Evolutionary conservation across 73 alveolate species (phyloP), one percentile per base, ranked within the genome.

Genomic region (Stentor roeselii): DNA sequence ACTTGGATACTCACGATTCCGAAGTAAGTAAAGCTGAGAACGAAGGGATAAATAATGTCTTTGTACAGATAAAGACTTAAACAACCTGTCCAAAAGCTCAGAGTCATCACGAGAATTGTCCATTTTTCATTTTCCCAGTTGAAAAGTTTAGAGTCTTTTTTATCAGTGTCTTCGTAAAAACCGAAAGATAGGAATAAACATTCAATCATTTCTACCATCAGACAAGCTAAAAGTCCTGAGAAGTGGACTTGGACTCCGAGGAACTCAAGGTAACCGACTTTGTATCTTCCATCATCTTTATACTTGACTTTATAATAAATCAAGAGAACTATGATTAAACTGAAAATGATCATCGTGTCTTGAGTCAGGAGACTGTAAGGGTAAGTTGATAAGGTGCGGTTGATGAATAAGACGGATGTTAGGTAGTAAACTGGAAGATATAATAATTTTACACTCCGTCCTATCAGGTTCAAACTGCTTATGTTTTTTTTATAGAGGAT

Each of bases 271-370:
- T 21, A 30, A n/a, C 41, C 37, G 2, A 67, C 80, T 34, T 21
- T 32, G 34, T 67, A 67, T 34, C 80, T 67, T 67, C 80, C 80
- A 2, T 67, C 80, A 67, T 67, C 80, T 67, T 67, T 32, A 67
- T 67, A 67, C 34, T 67, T 67, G n/a, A 67, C 80, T 32, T 40
- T 67, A 11, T 21, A 67, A 34, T 67, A 67, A 27, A 67, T 67
- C 11, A 21, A 30, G 14, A 67, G 37, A 14, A 40, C 11, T 3
- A 67, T 15, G 11, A 21, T 32, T 34, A 32, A 30, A 0, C 15
- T 34, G 2, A n/a, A 21, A 67, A n/a, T 34, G 15, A 67, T 15
- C 0, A 32, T 67, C 41, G 34, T 11, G 2, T 67, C 80, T 21
- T 67, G 15, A 21, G 34, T 21, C 11, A 67, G 1, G 34, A 34